phyloP scores from a whole-genome alignment of 1,284 basidiomycete species.

The Cerrena zonata region DNA sequence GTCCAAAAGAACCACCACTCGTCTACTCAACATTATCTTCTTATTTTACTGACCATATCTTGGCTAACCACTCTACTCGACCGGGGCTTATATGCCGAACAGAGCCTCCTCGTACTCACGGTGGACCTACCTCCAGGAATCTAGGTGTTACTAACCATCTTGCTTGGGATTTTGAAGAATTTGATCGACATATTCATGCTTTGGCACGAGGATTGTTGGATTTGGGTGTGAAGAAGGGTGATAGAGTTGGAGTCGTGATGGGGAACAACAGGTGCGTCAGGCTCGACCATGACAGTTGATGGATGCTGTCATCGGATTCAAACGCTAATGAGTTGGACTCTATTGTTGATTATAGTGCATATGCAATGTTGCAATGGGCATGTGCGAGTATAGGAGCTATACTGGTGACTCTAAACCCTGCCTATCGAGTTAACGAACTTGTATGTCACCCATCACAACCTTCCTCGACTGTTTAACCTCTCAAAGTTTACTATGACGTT shows the following conservation, averaged over 20 bases:
- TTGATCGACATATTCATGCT: conserved; percentile 61
- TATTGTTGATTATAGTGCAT: conserved; percentile 65
- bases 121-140: conserved; percentile 45
- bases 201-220: conserved; percentile 65
- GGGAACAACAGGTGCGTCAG: conserved; percentile 70
- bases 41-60: conserved; percentile 56
- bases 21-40: conserved; percentile 54
- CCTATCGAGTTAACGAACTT: conserved; percentile 69
- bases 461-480: not conserved
- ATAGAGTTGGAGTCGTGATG: conserved; percentile 78
- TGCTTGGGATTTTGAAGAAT: conserved; percentile 71
- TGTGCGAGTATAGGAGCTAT: conserved; percentile 76
- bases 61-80: conserved; percentile 42
- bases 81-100: conserved; percentile 64
- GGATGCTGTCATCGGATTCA: not conserved
- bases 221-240: conserved; percentile 71
- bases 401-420: conserved; percentile 77
- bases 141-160: conserved; percentile 46
- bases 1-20: conserved; percentile 57
- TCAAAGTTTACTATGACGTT: not conserved
- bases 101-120: conserved; percentile 55
- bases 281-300: no score
- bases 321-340: not conserved
- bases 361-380: conserved; percentile 80
- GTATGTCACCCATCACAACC: conserved; percentile 32